Evolutionary conservation across 1,284 basidiomycete genomes (phyloP).

Genomic region (Naganishia liquefaciens): DNA sequence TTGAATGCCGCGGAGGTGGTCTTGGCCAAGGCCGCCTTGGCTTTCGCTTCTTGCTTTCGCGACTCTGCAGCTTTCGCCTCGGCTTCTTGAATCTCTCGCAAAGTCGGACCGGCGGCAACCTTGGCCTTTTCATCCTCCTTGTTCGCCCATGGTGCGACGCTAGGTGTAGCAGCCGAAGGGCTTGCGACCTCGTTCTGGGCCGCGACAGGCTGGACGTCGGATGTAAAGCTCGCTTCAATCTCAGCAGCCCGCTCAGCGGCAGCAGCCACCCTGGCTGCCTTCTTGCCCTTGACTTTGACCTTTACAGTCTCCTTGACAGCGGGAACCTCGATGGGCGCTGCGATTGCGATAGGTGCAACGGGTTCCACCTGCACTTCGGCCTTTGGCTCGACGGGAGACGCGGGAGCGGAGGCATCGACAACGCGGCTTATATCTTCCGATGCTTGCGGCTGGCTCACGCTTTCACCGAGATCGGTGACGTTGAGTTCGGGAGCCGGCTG

Average conservation of each 20-base stretch:
- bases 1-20: slow-evolving; percentile 50
- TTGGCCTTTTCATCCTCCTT: slow-evolving; percentile 57
- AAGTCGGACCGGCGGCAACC: slow-evolving; percentile 61
- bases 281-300: slow-evolving; percentile 41
- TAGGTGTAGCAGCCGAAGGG: slow-evolving; percentile 39
- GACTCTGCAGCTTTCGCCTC: slow-evolving; percentile 80
- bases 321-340: slow-evolving; percentile 32
- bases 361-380: slow-evolving; percentile 22
- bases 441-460: neutral
- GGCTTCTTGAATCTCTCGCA: slow-evolving; percentile 93
- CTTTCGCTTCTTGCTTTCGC: slow-evolving; percentile 64
- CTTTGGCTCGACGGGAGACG: neutral
- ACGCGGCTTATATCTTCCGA: slow-evolving; percentile 12
- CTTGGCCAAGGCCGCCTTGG: slow-evolving; percentile 57
- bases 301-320: slow-evolving; percentile 20
- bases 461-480: neutral
- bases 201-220: slow-evolving; percentile 6
- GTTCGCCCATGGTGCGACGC: slow-evolving; percentile 51
- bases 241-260: slow-evolving; percentile 64
- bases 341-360: slow-evolving; percentile 23
- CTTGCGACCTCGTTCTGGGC: slow-evolving; percentile 29
- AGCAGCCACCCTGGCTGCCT: slow-evolving; percentile 60
- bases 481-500: slow-evolving; percentile 22
- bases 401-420: neutral
- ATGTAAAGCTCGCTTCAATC: slow-evolving; percentile 4